Base-by-base conservation (phyloP, 768 basidiomycete genomes). In the Trametes meyenii region DNA sequence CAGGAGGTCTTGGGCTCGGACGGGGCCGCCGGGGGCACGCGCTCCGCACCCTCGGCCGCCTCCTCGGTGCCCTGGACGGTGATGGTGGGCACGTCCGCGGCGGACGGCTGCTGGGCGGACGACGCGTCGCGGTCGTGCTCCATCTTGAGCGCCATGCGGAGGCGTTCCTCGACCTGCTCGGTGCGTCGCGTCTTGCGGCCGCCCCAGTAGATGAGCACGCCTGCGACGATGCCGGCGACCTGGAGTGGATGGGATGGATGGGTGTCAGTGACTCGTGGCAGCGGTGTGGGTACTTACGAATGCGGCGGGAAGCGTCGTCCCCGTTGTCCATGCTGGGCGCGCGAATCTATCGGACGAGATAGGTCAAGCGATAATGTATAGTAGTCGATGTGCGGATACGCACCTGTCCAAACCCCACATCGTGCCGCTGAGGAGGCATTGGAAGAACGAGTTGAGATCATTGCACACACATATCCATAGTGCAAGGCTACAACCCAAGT, bases 331-430 rank as follows among this genome's bases (percentile, higher is more conserved):
- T 2, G 85, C 79, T 1, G 87, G 88, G n/a, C 88, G 81, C 58
- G 81, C 65, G 67, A 88, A 87, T 29, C 83, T 85, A 8, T 33
- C 29, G 45, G 53, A 17, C 24, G n/a, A 19, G 42, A 29, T 16
- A 11, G 29, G 35, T 35, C 54, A 2, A 58, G 43, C 16, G 33
- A 19, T 17, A 3, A 52, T 24, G 48, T 17, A 35, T 57, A 14
- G 50, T 11, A 24, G 33, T 21, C 6, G 5, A 13, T 5, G 39
- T 2, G 13, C 33, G n/a, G 19, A 35, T 23, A 66, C 71, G 43
- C 65, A 85, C 81, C 88, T 78, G 67, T 92, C 84, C 68, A 93
- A 67, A 8, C 86, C 81, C 92, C 92, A 94, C 90, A 93, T 92
- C 46, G 81, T 84, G 11, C 83, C 87, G 67, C 90, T 90, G 7